phyloP scores from a whole-genome alignment of 1,139 yeast genomes.

The Maudiozyma humilis region DNA sequence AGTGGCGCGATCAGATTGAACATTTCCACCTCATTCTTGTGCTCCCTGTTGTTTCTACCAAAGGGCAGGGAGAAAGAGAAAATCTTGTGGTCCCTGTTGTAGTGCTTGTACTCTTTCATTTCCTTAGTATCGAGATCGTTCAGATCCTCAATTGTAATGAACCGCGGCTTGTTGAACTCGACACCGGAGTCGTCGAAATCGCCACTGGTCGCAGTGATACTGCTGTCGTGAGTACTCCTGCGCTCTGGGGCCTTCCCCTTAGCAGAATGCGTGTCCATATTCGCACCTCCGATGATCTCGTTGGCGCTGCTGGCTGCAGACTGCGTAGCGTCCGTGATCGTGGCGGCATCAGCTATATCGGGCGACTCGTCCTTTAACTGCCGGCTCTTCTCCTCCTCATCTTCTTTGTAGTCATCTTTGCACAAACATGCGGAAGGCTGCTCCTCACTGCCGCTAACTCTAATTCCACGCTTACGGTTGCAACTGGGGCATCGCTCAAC shows the following conservation, averaged over 20 bases:
- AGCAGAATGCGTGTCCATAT: conserved; percentile 3
- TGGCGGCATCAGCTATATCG: not conserved
- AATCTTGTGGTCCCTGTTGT: conserved; percentile 30
- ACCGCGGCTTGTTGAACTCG: conserved; percentile 4
- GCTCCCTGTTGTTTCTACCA: conserved; percentile 24
- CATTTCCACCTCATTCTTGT: conserved; percentile 4
- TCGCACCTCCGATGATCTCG: conserved; percentile 12
- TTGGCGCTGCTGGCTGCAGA: conserved; percentile 6
- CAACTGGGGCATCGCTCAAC: not conserved
- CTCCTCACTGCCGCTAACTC: not conserved
- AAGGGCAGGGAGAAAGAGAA: conserved; percentile 40
- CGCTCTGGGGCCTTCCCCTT: not conserved
- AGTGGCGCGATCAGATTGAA: conserved; percentile 10
- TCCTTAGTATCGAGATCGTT: conserved; percentile 12
- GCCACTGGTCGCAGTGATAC: not conserved
- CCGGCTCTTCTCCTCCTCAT: conserved; percentile 1
- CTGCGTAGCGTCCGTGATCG: not conserved
- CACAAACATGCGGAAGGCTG: conserved; percentile 4
- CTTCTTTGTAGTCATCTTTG: not conserved
- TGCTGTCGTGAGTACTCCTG: not conserved
- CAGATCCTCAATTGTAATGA: conserved; percentile 11
- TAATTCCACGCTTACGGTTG: not conserved
- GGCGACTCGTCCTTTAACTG: not conserved
- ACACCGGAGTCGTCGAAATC: not conserved
- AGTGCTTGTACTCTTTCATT: conserved; percentile 9